phyloP scores from a whole-genome alignment of 2,329 filamentous ascomycete genomes.

The Herpomyces periplanetae region DNA sequence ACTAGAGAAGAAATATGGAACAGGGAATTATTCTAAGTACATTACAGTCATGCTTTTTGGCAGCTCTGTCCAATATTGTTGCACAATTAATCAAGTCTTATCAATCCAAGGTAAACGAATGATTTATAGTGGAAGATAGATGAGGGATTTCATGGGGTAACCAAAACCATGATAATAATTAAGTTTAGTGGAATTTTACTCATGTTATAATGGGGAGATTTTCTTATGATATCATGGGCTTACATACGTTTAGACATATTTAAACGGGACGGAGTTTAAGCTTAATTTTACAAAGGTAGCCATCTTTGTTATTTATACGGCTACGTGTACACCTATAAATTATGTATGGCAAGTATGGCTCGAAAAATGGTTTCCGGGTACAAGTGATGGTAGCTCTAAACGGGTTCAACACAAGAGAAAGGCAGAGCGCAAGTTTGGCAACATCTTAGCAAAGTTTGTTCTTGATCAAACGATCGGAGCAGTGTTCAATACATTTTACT shows the following conservation, averaged over 20 bases:
- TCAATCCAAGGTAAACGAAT: conserved; percentile 13
- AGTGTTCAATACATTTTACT: conserved; percentile 20
- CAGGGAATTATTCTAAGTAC: conserved; percentile 18
- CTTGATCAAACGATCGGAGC: conserved; percentile 29
- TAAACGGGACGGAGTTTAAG: no score
- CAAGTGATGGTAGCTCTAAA: no score
- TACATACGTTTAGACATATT: no score
- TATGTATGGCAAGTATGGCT: conserved; percentile 50
- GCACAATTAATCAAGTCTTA: conserved; percentile 28
- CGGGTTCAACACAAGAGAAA: conserved; percentile 7
- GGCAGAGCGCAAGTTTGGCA: conserved; percentile 16
- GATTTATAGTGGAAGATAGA: no score
- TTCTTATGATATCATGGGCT: no score
- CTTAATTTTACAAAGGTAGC: no score
- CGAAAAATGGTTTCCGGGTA: conserved; percentile 30
- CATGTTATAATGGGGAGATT: no score
- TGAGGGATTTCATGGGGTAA: no score
- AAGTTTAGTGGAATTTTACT: no score
- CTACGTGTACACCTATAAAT: conserved; percentile 40
- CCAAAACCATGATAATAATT: no score
- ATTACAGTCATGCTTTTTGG: conserved; percentile 22
- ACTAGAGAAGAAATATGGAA: no score
- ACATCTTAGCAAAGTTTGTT: conserved; percentile 23
- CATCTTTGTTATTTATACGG: conserved; percentile 26
- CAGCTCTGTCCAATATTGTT: conserved; percentile 25